Evolutionary conservation across 495 filamentous ascomycete genomes (phyloP).

Genomic region (Xylaria grammica): DNA sequence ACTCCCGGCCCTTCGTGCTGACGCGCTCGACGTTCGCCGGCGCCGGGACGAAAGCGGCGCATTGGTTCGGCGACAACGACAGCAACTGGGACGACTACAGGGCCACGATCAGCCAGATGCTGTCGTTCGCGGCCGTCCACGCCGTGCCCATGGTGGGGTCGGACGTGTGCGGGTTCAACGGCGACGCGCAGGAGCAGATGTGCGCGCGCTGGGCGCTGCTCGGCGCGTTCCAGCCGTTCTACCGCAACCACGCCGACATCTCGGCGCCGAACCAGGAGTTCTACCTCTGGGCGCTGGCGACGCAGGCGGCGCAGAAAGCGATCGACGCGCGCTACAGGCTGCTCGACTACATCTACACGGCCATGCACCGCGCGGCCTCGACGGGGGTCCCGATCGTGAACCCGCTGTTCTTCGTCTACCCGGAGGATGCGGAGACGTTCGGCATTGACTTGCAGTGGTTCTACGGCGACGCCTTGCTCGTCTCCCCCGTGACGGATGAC

Average conservation of each 20-base stretch:
- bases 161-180: constrained; percentile 82
- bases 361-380: constrained; percentile 60
- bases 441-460: constrained; percentile 72
- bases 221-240: constrained; percentile 82
- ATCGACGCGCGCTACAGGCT: constrained; percentile 71
- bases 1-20: constrained; percentile 73
- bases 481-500: constrained; percentile 70
- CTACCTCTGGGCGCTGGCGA: constrained; percentile 71
- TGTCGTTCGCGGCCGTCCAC: constrained; percentile 78
- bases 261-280: constrained; percentile 68
- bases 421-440: constrained; percentile 65
- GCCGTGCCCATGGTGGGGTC: constrained; percentile 84
- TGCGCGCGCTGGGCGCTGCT: constrained; percentile 83
- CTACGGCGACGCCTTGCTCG: constrained; percentile 70
- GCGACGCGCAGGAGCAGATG: constrained; percentile 73
- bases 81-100: constrained; percentile 76
- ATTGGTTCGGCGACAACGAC: constrained; percentile 90
- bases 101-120: constrained; percentile 67
- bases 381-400: constrained; percentile 68
- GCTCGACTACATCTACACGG: constrained; percentile 76
- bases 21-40: constrained; percentile 84
- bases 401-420: constrained; percentile 76
- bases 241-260: constrained; percentile 68
- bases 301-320: constrained; percentile 69
- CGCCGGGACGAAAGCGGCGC: constrained; percentile 74